Conservation (phyloP, 108 stramenopile species). For the Chaetoceros muelleri region DNA sequence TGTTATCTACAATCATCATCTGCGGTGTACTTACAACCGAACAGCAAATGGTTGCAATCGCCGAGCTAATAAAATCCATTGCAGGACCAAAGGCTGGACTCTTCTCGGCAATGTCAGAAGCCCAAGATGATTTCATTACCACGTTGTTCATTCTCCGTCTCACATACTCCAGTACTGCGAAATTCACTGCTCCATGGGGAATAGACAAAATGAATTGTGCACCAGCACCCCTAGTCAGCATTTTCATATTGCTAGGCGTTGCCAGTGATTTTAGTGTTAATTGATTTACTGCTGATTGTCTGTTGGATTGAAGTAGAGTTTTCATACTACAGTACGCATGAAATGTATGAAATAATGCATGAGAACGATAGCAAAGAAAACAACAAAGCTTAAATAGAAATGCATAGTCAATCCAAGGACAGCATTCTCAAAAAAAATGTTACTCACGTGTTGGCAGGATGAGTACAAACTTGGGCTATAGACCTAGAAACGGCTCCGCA, state of each 20-base stretch:
- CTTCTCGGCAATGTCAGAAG: slow-evolving; percentile 20
- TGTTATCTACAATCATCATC: slow-evolving; percentile 93
- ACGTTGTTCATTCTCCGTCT: slow-evolving; percentile 44
- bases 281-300: slow-evolving; percentile 20
- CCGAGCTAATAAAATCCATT: slow-evolving; percentile 88
- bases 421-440: not conserved
- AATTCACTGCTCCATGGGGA: slow-evolving; percentile 94
- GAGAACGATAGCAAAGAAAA: slow-evolving; percentile 15
- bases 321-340: slow-evolving; percentile 92
- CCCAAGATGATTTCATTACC: slow-evolving; percentile 30
- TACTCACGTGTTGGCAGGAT: slow-evolving; percentile 47
- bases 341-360: no score
- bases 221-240: slow-evolving; percentile 84
- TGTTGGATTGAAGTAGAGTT: slow-evolving; percentile 82
- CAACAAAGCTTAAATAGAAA: no score
- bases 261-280: slow-evolving; percentile 37
- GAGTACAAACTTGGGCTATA: slow-evolving; percentile 81
- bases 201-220: slow-evolving; percentile 90
- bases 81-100: slow-evolving; percentile 54
- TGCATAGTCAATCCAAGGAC: not conserved
- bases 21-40: slow-evolving; percentile 87
- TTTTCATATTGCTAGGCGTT: slow-evolving; percentile 39
- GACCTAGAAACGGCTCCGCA: slow-evolving; percentile 78
- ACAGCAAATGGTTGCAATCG: slow-evolving; percentile 84
- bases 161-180: slow-evolving; percentile 88